A percentile compares a stretch with the other conserved stretches of the same genome.
Conservation (phyloP, 2,329 filamentous ascomycete genomes). For the Penicillium aurantiogriseum region DNA sequence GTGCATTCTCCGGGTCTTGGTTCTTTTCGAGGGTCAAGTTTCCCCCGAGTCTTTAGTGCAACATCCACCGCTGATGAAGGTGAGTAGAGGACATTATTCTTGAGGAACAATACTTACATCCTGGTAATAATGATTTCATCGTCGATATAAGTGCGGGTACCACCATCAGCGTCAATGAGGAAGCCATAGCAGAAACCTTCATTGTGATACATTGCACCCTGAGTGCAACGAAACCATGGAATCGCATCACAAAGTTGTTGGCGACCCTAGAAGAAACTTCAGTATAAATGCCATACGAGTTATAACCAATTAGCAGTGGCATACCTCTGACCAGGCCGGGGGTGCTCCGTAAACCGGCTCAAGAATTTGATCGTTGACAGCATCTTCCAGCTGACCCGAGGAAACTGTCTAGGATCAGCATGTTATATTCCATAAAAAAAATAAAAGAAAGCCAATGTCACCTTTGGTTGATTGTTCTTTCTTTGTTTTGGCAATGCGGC, state of each 20-base stretch:
- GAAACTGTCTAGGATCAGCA: background rate
- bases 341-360: conserved; percentile 1
- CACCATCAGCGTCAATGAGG: conserved; percentile 57
- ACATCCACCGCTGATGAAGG: conserved; percentile 52
- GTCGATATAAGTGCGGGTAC: conserved; percentile 58
- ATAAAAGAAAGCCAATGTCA: background rate
- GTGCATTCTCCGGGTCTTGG: conserved; percentile 48
- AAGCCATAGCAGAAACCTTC: conserved; percentile 55
- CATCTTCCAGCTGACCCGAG: background rate
- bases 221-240: conserved; percentile 60
- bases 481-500: conserved; percentile 1
- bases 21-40: conserved; percentile 48
- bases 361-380: background rate
- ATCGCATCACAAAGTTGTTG: conserved; percentile 64
- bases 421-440: too few species aligned
- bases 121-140: conserved; percentile 63
- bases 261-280: conserved; percentile 36
- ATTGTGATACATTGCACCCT: conserved; percentile 58
- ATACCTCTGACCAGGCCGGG: conserved; percentile 9
- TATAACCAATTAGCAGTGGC: rapidly evolving
- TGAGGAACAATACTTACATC: conserved; percentile 46
- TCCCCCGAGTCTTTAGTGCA: conserved; percentile 49
- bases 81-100: conserved; percentile 15
- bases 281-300: background rate
- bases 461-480: background rate